Base-by-base conservation (phyloP, 495 filamentous ascomycete species). In the Podospora fimiseda region DNA sequence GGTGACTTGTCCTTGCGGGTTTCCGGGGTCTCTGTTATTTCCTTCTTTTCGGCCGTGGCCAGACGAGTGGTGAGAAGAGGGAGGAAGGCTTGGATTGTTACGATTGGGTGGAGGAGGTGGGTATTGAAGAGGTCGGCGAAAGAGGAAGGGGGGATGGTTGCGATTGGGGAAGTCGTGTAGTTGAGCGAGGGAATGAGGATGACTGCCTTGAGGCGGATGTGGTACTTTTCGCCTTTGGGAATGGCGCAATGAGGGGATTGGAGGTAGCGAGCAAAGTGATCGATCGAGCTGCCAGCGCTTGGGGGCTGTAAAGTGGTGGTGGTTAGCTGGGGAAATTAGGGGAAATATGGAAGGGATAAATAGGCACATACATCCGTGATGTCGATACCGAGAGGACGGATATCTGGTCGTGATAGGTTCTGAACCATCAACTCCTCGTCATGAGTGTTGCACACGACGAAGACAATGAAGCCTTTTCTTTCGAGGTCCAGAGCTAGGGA, bases 51-150 rank as follows among this genome's bases (percentile, higher is more conserved):
- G 41, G 68, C 69, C 44, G 73, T 68, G 43, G 43, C 41, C 16
- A 74, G 67, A 36, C 70, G 73, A 4, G 78, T 72, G 11, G 81
- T 84, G 41, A 96, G 76, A 21, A 88, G 81, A 0, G 89, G 91
- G 1, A 97, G 75, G 72, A 97, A 95, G 20, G 86, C 78, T 64
- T 96, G 90, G 9, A 88, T 77, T 0, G 85, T 89, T 51, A 95
- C 77, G 55, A 97, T 86, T 3, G 94, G 91, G n/a, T 87, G 84
- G 23, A 97, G 79, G n/a, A 97, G 77, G 49, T 91, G 89, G 4
- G 87, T 88, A 72, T 96, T 95, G 59, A 97, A 77, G 13, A 86
- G 84, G 62, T 97, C 90, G 49, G 87, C 86, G 79, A 92, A 95
- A 55, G 80, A 78, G 16, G 85, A 86, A 0, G 87, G 80, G 8